phyloP scores from a whole-genome alignment of 2,329 filamentous ascomycete species.

The Sporothrix inflata region DNA sequence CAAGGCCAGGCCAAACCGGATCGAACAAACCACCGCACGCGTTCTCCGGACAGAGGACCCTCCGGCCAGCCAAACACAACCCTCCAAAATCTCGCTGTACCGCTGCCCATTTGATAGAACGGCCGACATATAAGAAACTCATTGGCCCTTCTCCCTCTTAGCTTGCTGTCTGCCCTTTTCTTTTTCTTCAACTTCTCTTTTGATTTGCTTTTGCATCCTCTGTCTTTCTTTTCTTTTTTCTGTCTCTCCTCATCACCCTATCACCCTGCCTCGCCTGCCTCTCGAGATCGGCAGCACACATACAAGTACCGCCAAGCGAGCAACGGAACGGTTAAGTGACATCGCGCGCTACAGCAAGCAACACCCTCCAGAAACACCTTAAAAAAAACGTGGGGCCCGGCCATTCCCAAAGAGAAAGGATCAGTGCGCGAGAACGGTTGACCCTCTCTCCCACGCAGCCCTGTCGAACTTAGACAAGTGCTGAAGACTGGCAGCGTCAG shows the following conservation, averaged over 20 bases:
- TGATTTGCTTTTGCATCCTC: background rate
- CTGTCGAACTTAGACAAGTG: slow-evolving; percentile 1
- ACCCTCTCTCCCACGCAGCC: background rate
- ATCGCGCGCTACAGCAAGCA: slow-evolving; percentile 20
- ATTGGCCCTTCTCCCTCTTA: background rate
- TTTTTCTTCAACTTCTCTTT: background rate
- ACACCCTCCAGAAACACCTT: slow-evolving; percentile 15
- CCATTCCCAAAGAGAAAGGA: background rate
- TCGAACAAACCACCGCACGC: background rate
- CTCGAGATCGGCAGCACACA: slow-evolving; percentile 13
- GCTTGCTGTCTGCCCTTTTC: background rate
- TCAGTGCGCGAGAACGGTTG: background rate
- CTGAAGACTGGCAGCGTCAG: background rate
- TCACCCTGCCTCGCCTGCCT: slow-evolving; percentile 7
- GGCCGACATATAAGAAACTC: background rate
- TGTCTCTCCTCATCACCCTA: background rate
- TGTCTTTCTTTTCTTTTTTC: background rate
- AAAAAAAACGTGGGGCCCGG: slow-evolving; percentile 20
- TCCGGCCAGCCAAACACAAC: slow-evolving; percentile 7
- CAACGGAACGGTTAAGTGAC: slow-evolving; percentile 21
- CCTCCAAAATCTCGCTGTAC: background rate
- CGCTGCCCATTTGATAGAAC: background rate
- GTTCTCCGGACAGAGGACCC: background rate
- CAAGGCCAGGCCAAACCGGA: background rate
- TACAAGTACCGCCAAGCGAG: slow-evolving; percentile 13